phyloP scores from a whole-genome alignment of 805 yeast species.

The Yamadazyma scolyti region DNA sequence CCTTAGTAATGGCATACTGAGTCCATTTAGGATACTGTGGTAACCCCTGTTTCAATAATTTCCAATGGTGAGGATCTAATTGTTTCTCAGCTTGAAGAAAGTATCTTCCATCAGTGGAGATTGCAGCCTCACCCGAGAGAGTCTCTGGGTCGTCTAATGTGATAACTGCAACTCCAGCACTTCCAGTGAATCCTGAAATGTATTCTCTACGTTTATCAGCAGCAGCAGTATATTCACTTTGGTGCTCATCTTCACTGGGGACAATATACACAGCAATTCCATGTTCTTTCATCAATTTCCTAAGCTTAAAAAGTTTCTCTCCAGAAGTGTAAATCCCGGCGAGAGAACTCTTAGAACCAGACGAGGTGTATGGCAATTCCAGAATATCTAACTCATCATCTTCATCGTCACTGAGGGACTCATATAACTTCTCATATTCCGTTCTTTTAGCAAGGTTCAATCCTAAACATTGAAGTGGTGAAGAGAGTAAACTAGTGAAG shows the following conservation, averaged over 20 bases:
- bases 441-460: no score
- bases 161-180: constrained; percentile 89
- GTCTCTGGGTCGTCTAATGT: constrained; percentile 45
- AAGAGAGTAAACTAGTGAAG: no score
- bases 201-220: constrained; percentile 81
- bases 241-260: constrained; percentile 92
- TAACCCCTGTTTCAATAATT: constrained; percentile 72
- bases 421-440: no score
- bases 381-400: constrained; percentile 20
- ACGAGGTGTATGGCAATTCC: constrained; percentile 20
- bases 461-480: no score
- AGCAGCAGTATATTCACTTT: constrained; percentile 80
- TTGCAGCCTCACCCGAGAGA: constrained; percentile 63
- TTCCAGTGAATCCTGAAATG: constrained; percentile 87
- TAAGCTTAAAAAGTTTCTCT: constrained; percentile 54
- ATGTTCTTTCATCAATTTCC: constrained; percentile 60
- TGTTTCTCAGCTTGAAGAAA: constrained; percentile 87
- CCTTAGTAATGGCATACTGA: constrained; percentile 58
- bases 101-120: constrained; percentile 94
- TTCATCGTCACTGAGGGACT: constrained; percentile 11
- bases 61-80: constrained; percentile 70
- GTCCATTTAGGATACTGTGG: constrained; percentile 76
- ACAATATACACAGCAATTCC: constrained; percentile 71
- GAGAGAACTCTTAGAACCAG: constrained; percentile 2
- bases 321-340: constrained; percentile 43